A percentile compares a stretch with the other conserved stretches of the same genome.
These are phyloP conservation scores for Cinnamomum micranthum DNA, from an alignment of 164 flowering plant genomes.

Conservation along the genomic window DNA sequence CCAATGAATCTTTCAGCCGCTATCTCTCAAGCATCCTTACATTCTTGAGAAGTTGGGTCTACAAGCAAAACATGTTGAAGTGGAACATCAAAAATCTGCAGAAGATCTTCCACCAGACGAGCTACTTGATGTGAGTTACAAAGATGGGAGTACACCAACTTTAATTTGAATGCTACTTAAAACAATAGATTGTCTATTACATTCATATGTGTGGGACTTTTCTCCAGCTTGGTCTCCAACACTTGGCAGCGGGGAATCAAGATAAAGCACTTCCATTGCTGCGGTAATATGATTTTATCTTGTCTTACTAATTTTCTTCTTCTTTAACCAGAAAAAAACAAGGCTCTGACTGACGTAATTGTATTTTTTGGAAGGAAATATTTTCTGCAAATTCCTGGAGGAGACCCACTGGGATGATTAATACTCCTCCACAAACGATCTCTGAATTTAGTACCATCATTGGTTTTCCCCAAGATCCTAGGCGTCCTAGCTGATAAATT, in stretches of 20 bases:
- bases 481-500: too few relatives aligned
- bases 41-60: slow-evolving; percentile 57
- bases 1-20: slow-evolving; percentile 6
- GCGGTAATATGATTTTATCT: slow-evolving; percentile 35
- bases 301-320: neutral
- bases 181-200: slow-evolving; percentile 4
- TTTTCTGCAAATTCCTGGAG: neutral
- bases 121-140: slow-evolving; percentile 59
- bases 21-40: slow-evolving; percentile 47
- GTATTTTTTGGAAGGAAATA: neutral
- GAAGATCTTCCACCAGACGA: slow-evolving; percentile 46
- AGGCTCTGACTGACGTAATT: neutral
- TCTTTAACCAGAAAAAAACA: neutral
- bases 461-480: too few relatives aligned
- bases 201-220: slow-evolving; percentile 5
- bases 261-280: slow-evolving; percentile 59
- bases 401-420: too few relatives aligned
- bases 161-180: neutral
- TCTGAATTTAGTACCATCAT: too few relatives aligned
- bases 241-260: slow-evolving; percentile 39
- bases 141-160: neutral
- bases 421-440: too few relatives aligned
- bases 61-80: slow-evolving; percentile 27
- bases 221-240: slow-evolving; percentile 56
- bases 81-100: slow-evolving; percentile 19